A percentile compares a stretch with the other conserved stretches of the same genome.
Conservation (phyloP, 2,329 filamentous ascomycete genomes). For the Aspergillus neotritici region DNA sequence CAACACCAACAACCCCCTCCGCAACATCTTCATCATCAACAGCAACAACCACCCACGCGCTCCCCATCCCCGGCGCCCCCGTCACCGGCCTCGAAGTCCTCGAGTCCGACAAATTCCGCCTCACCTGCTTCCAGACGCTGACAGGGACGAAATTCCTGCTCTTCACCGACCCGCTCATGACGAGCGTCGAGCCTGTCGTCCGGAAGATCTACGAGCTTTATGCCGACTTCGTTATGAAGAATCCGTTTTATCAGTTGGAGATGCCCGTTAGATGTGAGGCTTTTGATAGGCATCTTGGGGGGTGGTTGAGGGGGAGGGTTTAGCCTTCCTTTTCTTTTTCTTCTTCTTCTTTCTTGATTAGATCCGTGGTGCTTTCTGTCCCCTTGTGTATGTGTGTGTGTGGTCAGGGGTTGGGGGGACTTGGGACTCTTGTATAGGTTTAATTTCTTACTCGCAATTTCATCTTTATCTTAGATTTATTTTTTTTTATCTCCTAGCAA, state of each 20-base stretch:
- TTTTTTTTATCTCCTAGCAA: too few relatives aligned
- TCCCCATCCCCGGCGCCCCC: slow-evolving; percentile 28
- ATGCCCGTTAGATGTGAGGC: slow-evolving; percentile 96
- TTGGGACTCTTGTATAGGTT: background rate
- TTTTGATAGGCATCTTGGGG: slow-evolving; percentile 80
- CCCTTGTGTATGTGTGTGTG: too few relatives aligned
- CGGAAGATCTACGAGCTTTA: slow-evolving; percentile 89
- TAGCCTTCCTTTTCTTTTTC: too few relatives aligned
- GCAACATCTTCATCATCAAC: slow-evolving; percentile 21
- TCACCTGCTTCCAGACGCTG: slow-evolving; percentile 92
- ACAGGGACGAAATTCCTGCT: slow-evolving; percentile 94
- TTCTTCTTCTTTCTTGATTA: too few relatives aligned
- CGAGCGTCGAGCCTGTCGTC: slow-evolving; percentile 76
- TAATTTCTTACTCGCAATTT: background rate
- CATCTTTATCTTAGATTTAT: background rate
- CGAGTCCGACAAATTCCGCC: slow-evolving; percentile 86
- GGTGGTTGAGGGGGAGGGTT: slow-evolving; percentile 62
- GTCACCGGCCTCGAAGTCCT: slow-evolving; percentile 77
- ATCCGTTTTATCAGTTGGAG: slow-evolving; percentile 95
- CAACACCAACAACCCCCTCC: slow-evolving; percentile 18
- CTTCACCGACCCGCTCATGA: slow-evolving; percentile 85
- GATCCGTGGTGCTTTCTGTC: too few relatives aligned
- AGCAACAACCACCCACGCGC: slow-evolving; percentile 21
- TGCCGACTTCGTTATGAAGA: slow-evolving; percentile 98
- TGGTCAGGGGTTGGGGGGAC: background rate